Evolutionary conservation across 371 early-diverging fungal species (phyloP), one percentile per base, ranked within the genome.

Genomic region (Rhizopus microsporus): DNA sequence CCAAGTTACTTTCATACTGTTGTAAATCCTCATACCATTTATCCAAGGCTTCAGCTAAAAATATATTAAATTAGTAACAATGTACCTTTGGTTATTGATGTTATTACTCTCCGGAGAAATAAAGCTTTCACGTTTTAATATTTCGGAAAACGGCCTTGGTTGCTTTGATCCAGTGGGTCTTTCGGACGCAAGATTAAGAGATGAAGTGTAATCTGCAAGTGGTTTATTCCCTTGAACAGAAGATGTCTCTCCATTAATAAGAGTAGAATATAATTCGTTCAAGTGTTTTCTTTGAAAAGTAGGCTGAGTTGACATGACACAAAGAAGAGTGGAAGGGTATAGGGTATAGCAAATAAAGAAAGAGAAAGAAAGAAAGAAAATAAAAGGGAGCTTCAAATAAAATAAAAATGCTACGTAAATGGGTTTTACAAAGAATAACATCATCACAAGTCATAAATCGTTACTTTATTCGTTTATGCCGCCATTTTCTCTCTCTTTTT

Each of bases 11-110:
- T 63, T 97, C 96, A 64, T 93, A 94, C 63, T 93, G 88, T 63
- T 87, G 85, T 44, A 96, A 73, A 59, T 95, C 94, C 60, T 93
- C 92, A 64, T 91, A 93, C 95, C 93, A 94, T 55, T 84, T 80
- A 71, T 96, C 95, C 34, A 94, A 83, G 15, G 88, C 92, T 59
- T 88, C 82, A 33, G 87, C 89, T 87, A 61, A 29, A 42, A 23
- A 39, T 31, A 49, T 39, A 34, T 9, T 7, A 34, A 16, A 9
- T 29, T n/a, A 48, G 9, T 29, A 6, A 0, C 7, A 29, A 50
- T 31, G 23, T 15, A 5, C 2, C 4, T 8, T 29, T 42, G 2
- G n/a, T 38, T 29, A 30, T 13, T 9, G n/a, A 40, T 51, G 32
- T 40, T n/a, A 13, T 68, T 69, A 75, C 76, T 68, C 53, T 75